Evolutionary conservation across 2,329 filamentous ascomycete genomes (phyloP), one percentile per base, ranked within the genome.

Genomic region (Dactylella cylindrospora): DNA sequence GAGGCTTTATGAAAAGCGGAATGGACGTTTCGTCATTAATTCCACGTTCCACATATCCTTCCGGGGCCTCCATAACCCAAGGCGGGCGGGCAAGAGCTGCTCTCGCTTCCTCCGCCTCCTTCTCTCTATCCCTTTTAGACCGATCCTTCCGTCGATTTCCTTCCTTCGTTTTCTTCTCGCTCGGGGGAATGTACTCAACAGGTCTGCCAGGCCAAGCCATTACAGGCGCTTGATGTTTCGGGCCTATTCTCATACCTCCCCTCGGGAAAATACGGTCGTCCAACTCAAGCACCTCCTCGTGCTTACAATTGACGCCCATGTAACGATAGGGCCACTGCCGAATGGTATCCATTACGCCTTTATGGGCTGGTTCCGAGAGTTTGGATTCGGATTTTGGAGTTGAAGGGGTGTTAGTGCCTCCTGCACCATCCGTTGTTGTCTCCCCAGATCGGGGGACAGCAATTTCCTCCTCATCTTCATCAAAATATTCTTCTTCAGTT

Each of bases 301-400:
- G 86, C 67, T 90, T 87, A 74, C 90, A 96, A 74, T 98, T 93
- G 67, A 95, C 90, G 29, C 93, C 93, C 5, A 98, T 76, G 72
- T 98, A 98, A 62, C 93, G 83, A 76, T 93, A 97, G 1, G 90
- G 90, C 93, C 93, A 98, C 70, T 96, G 81, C 69, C 89, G 93
- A 25, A 91, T 90, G 68, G 96, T 86, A 57, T 93, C 59, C 36
- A 57, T 44, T 5, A 47, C 20, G 19, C 53, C 46, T 19, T 57
- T 64, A 10, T 64, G 52, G 5, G 59, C 59, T 1, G 50, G 20
- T 9, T 47, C 12, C 15, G 49, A 43, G 6, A 49, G 35, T 1
- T 52, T 46, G 22, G 13, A 15, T 65, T 64, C 45, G 38, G 52
- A 46, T 44, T 51, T 53, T 45, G 64, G 33, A 35, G 46, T 43